Conservation (phyloP, 1,284 basidiomycete genomes). For the Cryptococcus sp. region DNA sequence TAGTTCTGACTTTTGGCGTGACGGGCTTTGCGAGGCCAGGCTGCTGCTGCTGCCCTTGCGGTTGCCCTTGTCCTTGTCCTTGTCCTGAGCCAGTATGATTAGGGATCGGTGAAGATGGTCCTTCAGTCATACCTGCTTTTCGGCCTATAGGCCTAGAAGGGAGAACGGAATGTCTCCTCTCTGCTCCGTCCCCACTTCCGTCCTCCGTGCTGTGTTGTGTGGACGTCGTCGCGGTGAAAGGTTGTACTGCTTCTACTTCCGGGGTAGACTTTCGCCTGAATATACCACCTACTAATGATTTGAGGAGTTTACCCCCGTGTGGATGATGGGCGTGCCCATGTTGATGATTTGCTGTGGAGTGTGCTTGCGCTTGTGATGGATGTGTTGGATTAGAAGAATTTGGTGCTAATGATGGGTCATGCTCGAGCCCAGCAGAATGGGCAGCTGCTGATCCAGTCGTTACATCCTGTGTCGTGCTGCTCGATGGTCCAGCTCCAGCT, state of each 20-base stretch:
- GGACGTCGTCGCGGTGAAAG: conserved; percentile 3
- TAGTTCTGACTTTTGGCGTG: conserved; percentile 38
- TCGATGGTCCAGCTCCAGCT: no score
- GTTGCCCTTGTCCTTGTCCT: neutral
- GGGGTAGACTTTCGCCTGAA: conserved; percentile 23
- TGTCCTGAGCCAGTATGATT: neutral
- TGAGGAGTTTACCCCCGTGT: conserved; percentile 23
- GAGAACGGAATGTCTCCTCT: neutral
- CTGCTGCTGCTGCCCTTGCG: neutral
- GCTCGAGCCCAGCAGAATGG: neutral
- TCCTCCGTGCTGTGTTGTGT: neutral
- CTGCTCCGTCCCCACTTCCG: neutral
- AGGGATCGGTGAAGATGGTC: neutral
- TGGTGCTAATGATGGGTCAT: neutral
- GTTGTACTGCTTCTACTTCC: conserved; percentile 4
- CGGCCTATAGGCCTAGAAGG: conserved; percentile 4
- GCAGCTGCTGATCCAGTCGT: neutral
- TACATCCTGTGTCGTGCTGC: no score
- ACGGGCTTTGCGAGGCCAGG: conserved; percentile 31
- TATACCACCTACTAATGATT: conserved; percentile 34
- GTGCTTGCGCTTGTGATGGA: conserved; percentile 1
- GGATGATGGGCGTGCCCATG: conserved; percentile 5
- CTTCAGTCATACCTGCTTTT: neutral
- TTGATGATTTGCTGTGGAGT: neutral
- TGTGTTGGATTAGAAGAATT: neutral